Evolutionary conservation across 345 rosid species (phyloP).

Genomic region (Populus deltoides): DNA sequence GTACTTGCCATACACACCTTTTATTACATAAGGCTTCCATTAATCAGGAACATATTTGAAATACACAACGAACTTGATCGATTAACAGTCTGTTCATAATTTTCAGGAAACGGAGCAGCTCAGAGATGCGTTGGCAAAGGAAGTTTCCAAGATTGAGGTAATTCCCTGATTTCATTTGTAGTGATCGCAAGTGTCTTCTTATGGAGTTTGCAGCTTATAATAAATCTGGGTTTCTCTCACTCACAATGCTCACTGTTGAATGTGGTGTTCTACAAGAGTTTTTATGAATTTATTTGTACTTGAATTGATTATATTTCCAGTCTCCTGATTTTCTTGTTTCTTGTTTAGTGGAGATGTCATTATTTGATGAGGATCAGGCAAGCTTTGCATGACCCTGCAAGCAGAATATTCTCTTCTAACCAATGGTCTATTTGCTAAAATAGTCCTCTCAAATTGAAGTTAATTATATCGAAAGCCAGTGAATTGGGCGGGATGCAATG

Average conservation of each 20-base stretch:
- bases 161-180: conserved; percentile 3
- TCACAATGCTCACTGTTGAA: not conserved
- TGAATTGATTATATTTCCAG: not conserved
- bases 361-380: not conserved
- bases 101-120: conserved; percentile 79
- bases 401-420: not conserved
- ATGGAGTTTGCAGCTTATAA: not conserved
- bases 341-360: not conserved
- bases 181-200: conserved; percentile 5
- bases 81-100: conserved; percentile 26
- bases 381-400: not conserved
- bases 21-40: not conserved
- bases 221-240: not conserved
- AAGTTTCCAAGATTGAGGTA: conserved; percentile 75
- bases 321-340: not conserved
- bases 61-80: conserved; percentile 16
- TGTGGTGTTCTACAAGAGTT: not conserved
- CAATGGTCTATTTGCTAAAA: not conserved
- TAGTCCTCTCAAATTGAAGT: not conserved
- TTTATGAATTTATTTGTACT: not conserved
- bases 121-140: conserved; percentile 64
- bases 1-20: conserved; percentile 30
- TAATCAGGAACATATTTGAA: conserved; percentile 5
- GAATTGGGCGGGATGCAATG: not conserved
- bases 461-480: not conserved